Base-by-base conservation (phyloP, 352 stramenopile genomes). In the Globisporangium barbulae region DNA sequence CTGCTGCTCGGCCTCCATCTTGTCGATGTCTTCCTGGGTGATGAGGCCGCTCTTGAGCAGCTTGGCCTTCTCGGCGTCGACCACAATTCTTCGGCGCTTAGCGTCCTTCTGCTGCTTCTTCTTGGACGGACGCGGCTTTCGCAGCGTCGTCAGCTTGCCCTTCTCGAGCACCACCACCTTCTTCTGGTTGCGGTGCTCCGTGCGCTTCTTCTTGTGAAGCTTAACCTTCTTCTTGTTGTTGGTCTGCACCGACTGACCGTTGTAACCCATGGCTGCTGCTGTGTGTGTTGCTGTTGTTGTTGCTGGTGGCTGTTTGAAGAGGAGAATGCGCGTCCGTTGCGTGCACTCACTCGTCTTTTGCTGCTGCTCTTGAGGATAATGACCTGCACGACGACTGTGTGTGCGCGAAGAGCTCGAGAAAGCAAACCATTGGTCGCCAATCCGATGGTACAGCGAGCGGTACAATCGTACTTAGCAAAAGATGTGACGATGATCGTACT, bases 201-300 rank as follows among this genome's bases (percentile, higher is more conserved):
- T 72, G 58, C 87, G 84, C 75, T 95, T 95, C 78, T 93, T 95
- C 71, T 77, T 86, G 45, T 85, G 77, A 39, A 95, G 73, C 68
- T 95, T 95, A 39, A 93, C 71, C 76, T 95, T 95, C 77, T 83
- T 93, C 72, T 90, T 90, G 82, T 95, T 95, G 71, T 85, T 87
- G 5, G 73, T 77, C 65, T 87, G 83, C 60, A 86, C 79, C 72
- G 86, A 83, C 61, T 89, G 78, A 7, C 76, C 73, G 67, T 85
- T 88, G 53, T 68, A 70, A 31, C 70, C 79, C 71, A 85, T 85
- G 44, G 61, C 57, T 65, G 49, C 58, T 64, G 54, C 9, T 28
- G 45, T 22, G 31, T 42, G 42, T 63, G 25, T 41, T 57, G 45
- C 6, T 67, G 45, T 21, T 41, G 67, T 31, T 59, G 39, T 25